These are phyloP conservation scores for Populus simonii DNA, from an alignment of 345 rosid genomes.

Conservation along the genomic window DNA sequence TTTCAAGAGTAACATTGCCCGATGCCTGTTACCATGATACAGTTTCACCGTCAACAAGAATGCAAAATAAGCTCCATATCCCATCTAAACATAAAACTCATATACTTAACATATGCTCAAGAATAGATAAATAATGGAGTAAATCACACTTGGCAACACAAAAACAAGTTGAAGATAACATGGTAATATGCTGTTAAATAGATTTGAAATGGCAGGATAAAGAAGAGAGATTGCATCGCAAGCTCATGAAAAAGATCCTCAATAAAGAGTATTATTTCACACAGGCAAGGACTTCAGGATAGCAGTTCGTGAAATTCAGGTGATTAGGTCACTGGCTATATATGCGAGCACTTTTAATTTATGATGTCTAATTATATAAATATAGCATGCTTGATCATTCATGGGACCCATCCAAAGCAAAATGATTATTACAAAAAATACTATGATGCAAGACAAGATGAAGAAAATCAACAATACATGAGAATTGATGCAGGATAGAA, in stretches of 20 bases:
- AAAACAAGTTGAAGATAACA: background rate
- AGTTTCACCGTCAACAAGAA: slow-evolving; percentile 12
- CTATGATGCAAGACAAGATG: no score
- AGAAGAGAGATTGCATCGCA: background rate
- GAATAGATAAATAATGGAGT: background rate
- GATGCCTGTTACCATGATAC: slow-evolving; percentile 60
- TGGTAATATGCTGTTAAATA: background rate
- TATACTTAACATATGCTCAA: background rate
- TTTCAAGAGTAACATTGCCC: slow-evolving; percentile 89
- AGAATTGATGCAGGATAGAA: no score
- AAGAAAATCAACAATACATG: no score
- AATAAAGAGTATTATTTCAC: background rate
- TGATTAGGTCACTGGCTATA: background rate
- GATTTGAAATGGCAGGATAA: background rate
- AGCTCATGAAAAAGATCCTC: background rate
- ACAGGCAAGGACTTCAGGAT: background rate
- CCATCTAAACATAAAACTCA: background rate
- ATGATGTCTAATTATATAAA: background rate
- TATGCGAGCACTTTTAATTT: background rate
- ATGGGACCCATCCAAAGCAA: background rate
- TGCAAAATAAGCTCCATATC: background rate
- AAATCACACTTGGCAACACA: background rate
- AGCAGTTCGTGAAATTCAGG: background rate
- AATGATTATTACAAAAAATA: no score
- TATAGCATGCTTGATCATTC: background rate